Evolutionary conservation across 2,329 filamentous ascomycete genomes (phyloP).

Genomic region (Microsporum canis): DNA sequence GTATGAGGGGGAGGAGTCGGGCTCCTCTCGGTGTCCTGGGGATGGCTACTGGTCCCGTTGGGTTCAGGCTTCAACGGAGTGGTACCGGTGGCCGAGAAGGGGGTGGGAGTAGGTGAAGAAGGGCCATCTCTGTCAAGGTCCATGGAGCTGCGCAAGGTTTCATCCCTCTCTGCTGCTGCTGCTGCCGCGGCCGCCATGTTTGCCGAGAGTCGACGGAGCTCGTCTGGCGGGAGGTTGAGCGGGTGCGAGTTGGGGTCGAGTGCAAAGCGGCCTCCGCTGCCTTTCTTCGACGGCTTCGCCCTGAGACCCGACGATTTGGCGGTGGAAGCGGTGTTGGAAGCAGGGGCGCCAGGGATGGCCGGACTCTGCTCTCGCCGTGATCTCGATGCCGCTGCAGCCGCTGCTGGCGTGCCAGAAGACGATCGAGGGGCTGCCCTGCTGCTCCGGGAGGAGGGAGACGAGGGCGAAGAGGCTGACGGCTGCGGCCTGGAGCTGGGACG

Average conservation of each 20-base stretch:
- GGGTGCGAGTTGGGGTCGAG: constrained; percentile 58
- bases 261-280: constrained; percentile 10
- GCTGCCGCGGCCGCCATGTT: constrained; percentile 36
- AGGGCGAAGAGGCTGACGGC: neutral
- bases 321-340: neutral
- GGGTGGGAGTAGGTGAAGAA: constrained; percentile 36
- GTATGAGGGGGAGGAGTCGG: constrained; percentile 38
- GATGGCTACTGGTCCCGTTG: constrained; percentile 22
- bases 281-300: neutral
- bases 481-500: neutral
- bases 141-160: constrained; percentile 49
- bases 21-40: constrained; percentile 27
- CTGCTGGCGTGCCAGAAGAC: neutral
- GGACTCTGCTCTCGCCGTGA: neutral
- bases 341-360: neutral
- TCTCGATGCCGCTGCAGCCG: neutral
- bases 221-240: constrained; percentile 79
- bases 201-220: constrained; percentile 63
- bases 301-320: neutral
- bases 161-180: neutral
- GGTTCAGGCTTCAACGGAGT: constrained; percentile 14
- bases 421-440: neutral
- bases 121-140: constrained; percentile 58
- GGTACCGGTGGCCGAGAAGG: constrained; percentile 27
- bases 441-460: neutral